Base-by-base conservation (phyloP, 176 grass and related monocot genomes). In the Oryza punctata region DNA sequence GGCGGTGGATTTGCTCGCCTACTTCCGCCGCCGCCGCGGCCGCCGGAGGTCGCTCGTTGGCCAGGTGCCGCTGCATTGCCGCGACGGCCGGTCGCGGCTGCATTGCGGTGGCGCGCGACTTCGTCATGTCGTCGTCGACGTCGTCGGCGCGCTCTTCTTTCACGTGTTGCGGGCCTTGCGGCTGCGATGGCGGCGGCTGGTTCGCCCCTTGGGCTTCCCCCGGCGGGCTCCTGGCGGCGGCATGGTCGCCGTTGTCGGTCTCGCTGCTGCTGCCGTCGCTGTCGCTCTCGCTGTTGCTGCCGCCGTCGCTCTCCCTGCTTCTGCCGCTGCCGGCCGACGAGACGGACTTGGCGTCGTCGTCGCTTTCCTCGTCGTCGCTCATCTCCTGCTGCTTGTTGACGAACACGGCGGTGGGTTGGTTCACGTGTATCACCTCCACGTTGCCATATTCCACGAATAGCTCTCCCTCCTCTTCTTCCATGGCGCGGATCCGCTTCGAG, bases 241-340 rank as follows among this genome's bases (percentile, higher is more conserved):
- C 0, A 1, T 6, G 4, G 14, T 33, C 30, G 14, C 19, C 18
- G 43, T 54, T 6, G 10, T 14, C 32, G 41, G 3, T 64, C 45
- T 50, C 60, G 50, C 65, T 30, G 33, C 33, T 74, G 59, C 80
- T 82, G 68, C n/a, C 9, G 6, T 15, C 23, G 27, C 26, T 19
- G 54, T 90, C 27, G 89, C 24, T 41, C 15, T 52, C 49, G 6
- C 14, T 26, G 12, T 25, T 13, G 6, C 13, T 45, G 19, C 75
- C 70, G 24, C 70, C n/a, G 54, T 90, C 27, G 89, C 24, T 41
- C 15, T 52, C 49, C 0, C 14, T 26, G 12, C n/a, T 25, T 13
- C 70, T 74, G 50, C 70, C 33, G 26, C 70, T 74, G 50, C 70
- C 45, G 26, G 86, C 89, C 0, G 90, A 94, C 32, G 91, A 76